Percentiles rank a stretch among this genome's conserved stretches.
These are phyloP conservation scores for Ascochyta clinopodiicola DNA, from an alignment of 2,329 filamentous ascomycete species.

Conservation along the genomic window DNA sequence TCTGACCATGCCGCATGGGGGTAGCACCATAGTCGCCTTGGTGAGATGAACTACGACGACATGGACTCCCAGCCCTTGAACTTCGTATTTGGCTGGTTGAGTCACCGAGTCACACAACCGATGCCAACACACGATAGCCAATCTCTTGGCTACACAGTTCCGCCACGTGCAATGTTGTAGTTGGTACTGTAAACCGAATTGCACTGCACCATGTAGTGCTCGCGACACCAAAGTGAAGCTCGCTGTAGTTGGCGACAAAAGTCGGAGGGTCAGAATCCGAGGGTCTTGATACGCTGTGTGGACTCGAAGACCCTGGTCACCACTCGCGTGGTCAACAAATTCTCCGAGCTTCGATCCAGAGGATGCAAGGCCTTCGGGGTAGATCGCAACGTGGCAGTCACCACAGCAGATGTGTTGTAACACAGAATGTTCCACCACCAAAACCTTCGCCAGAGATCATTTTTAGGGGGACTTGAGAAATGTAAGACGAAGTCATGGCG, in stretches of 20 bases:
- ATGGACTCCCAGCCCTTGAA: not conserved
- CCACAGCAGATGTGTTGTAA: conserved; percentile 17
- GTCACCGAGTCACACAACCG: not conserved
- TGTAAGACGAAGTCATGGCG: not conserved
- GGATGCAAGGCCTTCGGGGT: not conserved
- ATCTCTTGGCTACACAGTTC: conserved; percentile 1
- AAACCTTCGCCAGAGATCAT: not conserved
- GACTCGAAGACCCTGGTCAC: not conserved
- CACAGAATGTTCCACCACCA: conserved; percentile 1
- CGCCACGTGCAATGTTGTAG: conserved; percentile 19
- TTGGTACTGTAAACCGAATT: conserved; percentile 1
- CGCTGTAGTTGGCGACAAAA: not conserved
- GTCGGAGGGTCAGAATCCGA: too few species aligned
- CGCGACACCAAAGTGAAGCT: not conserved
- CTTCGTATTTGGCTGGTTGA: not conserved
- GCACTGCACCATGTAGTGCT: not conserved
- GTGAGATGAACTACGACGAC: too few species aligned
- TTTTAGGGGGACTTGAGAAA: not conserved
- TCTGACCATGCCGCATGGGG: too few species aligned
- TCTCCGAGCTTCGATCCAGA: not conserved
- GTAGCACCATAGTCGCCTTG: too few species aligned
- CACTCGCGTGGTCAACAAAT: not conserved
- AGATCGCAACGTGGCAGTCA: conserved; percentile 25
- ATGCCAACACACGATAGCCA: conserved; percentile 3
- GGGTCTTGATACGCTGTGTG: too few species aligned